A percentile compares a stretch with the other conserved stretches of the same genome.
Conservation (phyloP, 352 stramenopile genomes). For the Blastocystis hominis region DNA sequence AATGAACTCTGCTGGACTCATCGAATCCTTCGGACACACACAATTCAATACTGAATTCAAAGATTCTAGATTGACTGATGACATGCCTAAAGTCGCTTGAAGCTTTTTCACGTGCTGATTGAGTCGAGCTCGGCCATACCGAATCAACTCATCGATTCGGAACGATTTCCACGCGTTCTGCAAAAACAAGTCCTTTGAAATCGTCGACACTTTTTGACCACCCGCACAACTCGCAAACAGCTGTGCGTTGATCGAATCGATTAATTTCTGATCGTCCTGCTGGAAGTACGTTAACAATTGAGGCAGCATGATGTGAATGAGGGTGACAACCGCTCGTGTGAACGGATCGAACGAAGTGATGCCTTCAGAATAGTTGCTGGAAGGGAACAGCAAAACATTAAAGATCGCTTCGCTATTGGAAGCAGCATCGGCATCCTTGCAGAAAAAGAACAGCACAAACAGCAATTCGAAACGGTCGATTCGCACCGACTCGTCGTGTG, state of each 20-base stretch:
- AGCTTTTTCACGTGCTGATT: not conserved
- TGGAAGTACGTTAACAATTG: not conserved
- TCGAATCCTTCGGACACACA: not conserved
- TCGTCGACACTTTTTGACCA: not conserved
- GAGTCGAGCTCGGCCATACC: not conserved
- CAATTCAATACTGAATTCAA: not conserved
- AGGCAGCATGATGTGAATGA: not conserved
- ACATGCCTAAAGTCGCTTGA: not conserved
- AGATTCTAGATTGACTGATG: not conserved
- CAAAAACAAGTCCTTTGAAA: not conserved
- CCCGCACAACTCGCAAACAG: not conserved
- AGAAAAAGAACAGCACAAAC: not conserved
- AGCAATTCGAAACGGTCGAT: constrained; percentile 44
- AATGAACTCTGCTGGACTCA: not conserved
- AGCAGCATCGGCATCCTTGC: not conserved
- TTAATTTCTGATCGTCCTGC: not conserved
- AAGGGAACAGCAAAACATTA: not conserved
- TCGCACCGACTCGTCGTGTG: not conserved
- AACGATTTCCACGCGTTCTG: not conserved
- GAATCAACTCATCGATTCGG: constrained; percentile 12
- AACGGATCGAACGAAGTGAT: constrained; percentile 3
- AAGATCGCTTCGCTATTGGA: not conserved
- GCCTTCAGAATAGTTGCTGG: not conserved
- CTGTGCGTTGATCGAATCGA: not conserved
- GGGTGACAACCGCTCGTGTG: not conserved